Evolutionary conservation across 352 stramenopile species (phyloP), one percentile per base, ranked within the genome.

Genomic region (Lagenidium sp.): DNA sequence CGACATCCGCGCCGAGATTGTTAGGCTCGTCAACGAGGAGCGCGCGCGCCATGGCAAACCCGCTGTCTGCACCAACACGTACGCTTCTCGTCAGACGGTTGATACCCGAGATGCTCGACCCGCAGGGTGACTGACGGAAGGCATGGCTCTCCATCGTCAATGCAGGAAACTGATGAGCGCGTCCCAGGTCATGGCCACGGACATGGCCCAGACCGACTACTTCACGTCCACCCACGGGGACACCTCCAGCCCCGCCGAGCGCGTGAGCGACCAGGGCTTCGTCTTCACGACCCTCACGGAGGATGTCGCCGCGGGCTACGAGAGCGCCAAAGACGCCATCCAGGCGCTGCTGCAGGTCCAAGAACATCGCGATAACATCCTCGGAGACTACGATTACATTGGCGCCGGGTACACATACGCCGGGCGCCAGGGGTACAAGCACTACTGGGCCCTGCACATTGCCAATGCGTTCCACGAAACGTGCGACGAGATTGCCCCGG

Each of bases 251-350:
- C 63, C 68, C 26, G 57, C 57, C 1, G 40, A 72, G 22, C 70
- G 70, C n/a, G 60, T 83, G 30, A 70, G 50, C 4, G 57, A 28
- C 22, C 43, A 57, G 32, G 55, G 65, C 0, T 85, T 81, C 43
- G 43, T 65, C n/a, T 64, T 60, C 36, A 63, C 51, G 34, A 55
- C 44, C 6, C 47, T 66, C 21, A 52, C 41, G 5, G 56, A 69
- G 53, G 57, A 69, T 31, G 56, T 69, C 24, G 59, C 59, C 3
- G 55, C 55, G 1, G 54, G 50, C 8, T 55, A 61, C 25, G 32
- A 57, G 38, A 51, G 35, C 19, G 50, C 55, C 13, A 32, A 42
- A 15, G 29, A 39, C 5, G 58, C 53, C 28, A 43, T 67, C 22
- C 16, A 52, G 3, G 57, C 58, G 38, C 57, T 60, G 26, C 46